Conservation (phyloP, 2,329 filamentous ascomycete genomes). For the Onygenales sp. region DNA sequence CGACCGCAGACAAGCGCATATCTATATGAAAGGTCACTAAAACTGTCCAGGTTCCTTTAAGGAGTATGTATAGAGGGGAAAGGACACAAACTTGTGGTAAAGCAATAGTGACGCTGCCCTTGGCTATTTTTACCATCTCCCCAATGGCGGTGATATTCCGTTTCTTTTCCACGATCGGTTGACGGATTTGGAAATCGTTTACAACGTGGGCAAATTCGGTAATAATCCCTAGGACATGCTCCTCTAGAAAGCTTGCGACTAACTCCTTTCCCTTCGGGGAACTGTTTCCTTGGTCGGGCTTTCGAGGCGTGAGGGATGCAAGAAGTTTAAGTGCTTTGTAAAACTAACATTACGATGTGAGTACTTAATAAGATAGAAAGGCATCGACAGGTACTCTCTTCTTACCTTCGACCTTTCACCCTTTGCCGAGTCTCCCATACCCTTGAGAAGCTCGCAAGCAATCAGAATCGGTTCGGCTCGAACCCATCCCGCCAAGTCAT, state of each 20-base stretch:
- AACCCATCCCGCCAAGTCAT: conserved; percentile 59
- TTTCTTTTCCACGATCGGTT: conserved; percentile 58
- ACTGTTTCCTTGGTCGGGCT: conserved; percentile 34
- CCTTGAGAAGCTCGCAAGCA: conserved; percentile 72
- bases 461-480: conserved; percentile 65
- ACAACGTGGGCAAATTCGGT: conserved; percentile 69
- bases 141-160: conserved; percentile 74
- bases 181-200: conserved; percentile 54
- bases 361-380: background rate
- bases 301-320: conserved; percentile 42
- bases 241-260: conserved; percentile 67
- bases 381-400: conserved; percentile 19
- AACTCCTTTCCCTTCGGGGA: conserved; percentile 44
- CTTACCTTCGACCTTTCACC: conserved; percentile 48
- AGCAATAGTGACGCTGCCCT: conserved; percentile 63
- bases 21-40: conserved; percentile 40
- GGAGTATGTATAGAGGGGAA: background rate
- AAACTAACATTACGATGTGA: conserved; percentile 24
- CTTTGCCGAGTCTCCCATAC: conserved; percentile 57
- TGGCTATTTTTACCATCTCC: conserved; percentile 73
- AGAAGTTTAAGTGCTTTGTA: conserved; percentile 44
- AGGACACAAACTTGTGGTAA: conserved; percentile 62
- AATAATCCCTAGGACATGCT: conserved; percentile 78
- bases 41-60: conserved; percentile 7
- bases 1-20: conserved; percentile 84